Evolutionary conservation across 331 rosid species (phyloP).

Genomic region (Quercus phellos): DNA sequence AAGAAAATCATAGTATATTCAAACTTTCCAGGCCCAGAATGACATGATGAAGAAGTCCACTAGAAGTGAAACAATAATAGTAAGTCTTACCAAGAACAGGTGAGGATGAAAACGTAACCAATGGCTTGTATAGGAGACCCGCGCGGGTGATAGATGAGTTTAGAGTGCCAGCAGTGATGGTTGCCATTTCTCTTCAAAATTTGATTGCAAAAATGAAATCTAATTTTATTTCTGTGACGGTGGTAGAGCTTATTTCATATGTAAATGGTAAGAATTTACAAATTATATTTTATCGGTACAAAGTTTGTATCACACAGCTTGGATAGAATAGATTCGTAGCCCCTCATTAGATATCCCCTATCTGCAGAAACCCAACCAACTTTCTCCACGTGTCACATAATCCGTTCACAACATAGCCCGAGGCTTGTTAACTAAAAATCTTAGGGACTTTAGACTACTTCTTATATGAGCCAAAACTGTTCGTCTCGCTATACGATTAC

Average conservation of each 20-base stretch:
- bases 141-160: conserved; percentile 49
- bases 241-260: conserved; percentile 24
- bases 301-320: conserved; percentile 42
- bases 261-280: conserved; percentile 5
- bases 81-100: conserved; percentile 53
- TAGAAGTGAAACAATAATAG: background rate
- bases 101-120: conserved; percentile 48
- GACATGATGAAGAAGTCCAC: background rate
- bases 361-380: conserved; percentile 44
- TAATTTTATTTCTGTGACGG: background rate
- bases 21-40: too few relatives aligned
- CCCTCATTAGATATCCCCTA: conserved; percentile 53
- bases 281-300: conserved; percentile 26
- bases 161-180: conserved; percentile 56
- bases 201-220: conserved; percentile 13
- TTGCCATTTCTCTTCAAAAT: conserved; percentile 50
- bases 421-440: background rate
- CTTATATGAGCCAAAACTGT: background rate
- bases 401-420: conserved; percentile 9
- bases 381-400: conserved; percentile 52
- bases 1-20: background rate
- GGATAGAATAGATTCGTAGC: conserved; percentile 57
- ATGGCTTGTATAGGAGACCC: conserved; percentile 46
- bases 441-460: background rate
- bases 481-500: too few relatives aligned